Base-by-base conservation (phyloP, 2,329 filamentous ascomycete genomes). In the Colletotrichum sublineola region DNA sequence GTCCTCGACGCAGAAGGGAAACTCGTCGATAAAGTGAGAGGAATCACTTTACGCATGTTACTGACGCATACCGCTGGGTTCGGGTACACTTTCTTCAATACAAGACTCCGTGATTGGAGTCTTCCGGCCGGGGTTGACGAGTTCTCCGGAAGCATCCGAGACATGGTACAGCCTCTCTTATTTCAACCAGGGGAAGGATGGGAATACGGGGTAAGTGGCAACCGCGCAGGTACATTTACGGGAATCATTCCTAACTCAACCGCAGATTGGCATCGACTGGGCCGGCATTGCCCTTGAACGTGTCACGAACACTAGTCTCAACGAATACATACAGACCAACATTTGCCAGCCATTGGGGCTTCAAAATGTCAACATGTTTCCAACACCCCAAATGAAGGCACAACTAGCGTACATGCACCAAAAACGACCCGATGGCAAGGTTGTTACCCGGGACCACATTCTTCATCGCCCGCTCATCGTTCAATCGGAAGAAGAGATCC, bases 161-260 rank as follows among this genome's bases (percentile, higher is more conserved):
- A 89, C 33, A 81, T 91, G 55, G 76, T 85, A 46, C 77, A 80
- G 68, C 88, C 90, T 0, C 79, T 93, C 20, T 78, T 92, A 1
- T 89, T 91, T 74, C 89, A 93, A 74, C 91, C 91, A 0, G 91
- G 91, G 0, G 84, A 86, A 33, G 82, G 82, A 3, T 93, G 89
- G 88, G 84, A 89, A 68, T 92, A 93, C 31, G 87, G 87, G 0
- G 86, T 88, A 79, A 81, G 83, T 80, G 3, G 9, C 12, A 12
- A 3, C 1, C 3, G 5, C 3, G 75, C 14, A 6, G 1, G 31
- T 31, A 1, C 3, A 15, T 38, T 48, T 67, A 36, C 4, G 0
- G n/a, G 29, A 18, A 40, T 24, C 9, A 15, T 46, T 20, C 15
- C 14, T 57, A 18, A 91, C 18, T 20, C 87, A 81, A 82, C 8